Conservation (phyloP, 306 rosid genomes). For the Casuarina cunninghamiana region DNA sequence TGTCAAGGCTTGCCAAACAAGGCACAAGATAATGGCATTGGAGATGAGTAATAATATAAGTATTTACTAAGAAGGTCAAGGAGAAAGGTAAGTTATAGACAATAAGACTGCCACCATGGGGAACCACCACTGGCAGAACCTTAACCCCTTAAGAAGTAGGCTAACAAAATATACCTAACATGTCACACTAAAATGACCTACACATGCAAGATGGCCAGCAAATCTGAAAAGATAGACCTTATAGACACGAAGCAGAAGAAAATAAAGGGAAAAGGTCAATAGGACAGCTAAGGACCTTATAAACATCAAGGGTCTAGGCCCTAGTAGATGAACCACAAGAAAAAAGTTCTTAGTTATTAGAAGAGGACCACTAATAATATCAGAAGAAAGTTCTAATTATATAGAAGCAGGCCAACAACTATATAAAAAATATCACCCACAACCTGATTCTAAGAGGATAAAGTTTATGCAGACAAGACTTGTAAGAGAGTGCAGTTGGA, state of each 20-base stretch:
- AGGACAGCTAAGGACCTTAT: neutral
- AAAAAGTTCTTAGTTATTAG: neutral
- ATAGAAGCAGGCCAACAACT: neutral
- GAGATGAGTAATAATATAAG: neutral
- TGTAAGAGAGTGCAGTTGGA: neutral
- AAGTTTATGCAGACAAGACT: neutral
- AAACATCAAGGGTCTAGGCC: neutral
- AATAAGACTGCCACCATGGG: neutral
- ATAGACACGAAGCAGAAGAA: neutral
- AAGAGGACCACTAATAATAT: too few species aligned
- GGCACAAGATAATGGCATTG: neutral
- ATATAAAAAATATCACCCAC: too few species aligned
- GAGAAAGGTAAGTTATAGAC: neutral
- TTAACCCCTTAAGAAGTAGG: too few species aligned
- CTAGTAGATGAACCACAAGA: neutral
- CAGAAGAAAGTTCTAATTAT: too few species aligned
- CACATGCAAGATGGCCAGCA: neutral
- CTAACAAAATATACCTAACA: neutral
- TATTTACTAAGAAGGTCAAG: neutral
- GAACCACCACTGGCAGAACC: neutral
- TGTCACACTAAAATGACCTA: neutral
- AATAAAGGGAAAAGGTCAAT: neutral
- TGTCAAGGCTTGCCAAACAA: neutral
- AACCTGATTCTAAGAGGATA: neutral
- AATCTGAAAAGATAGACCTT: neutral